Percentiles rank a stretch among this genome's conserved stretches.
Evolutionary conservation across 176 grass and related monocot species (phyloP).

Genomic region (Chloris gayana): DNA sequence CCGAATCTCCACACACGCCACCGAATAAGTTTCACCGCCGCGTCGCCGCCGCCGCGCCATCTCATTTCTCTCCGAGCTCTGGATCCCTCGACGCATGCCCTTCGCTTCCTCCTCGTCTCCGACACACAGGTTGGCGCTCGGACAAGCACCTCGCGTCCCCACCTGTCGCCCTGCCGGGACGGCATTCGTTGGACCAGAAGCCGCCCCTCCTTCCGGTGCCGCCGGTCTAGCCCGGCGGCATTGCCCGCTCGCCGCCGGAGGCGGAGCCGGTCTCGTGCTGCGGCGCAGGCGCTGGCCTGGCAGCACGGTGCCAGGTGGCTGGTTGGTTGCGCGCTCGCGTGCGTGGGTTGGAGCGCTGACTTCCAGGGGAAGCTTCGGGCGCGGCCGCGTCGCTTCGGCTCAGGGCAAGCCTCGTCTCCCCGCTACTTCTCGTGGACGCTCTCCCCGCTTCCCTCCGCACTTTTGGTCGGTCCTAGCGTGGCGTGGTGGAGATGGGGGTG

Average conservation of each 20-base stretch:
- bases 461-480: background rate
- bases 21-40: constrained; percentile 18
- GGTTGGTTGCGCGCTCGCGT: background rate
- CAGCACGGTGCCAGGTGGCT: background rate
- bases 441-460: background rate
- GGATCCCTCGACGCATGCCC: background rate
- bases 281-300: background rate
- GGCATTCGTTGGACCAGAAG: constrained; percentile 21
- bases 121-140: background rate
- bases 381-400: constrained; percentile 24
- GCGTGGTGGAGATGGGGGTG: constrained; percentile 57
- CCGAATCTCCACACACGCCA: constrained; percentile 6
- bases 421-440: background rate
- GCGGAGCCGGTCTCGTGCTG: background rate
- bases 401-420: background rate
- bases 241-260: constrained; percentile 12
- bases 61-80: background rate
- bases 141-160: background rate
- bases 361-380: constrained; percentile 40
- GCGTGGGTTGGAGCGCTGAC: constrained; percentile 23
- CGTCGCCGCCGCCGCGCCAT: background rate
- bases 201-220: background rate
- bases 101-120: background rate
- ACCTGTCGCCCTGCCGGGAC: background rate
- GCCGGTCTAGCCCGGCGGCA: background rate